Evolutionary conservation across 176 grass and related monocot species (phyloP).

Genomic region (Phoenix dactylifera): DNA sequence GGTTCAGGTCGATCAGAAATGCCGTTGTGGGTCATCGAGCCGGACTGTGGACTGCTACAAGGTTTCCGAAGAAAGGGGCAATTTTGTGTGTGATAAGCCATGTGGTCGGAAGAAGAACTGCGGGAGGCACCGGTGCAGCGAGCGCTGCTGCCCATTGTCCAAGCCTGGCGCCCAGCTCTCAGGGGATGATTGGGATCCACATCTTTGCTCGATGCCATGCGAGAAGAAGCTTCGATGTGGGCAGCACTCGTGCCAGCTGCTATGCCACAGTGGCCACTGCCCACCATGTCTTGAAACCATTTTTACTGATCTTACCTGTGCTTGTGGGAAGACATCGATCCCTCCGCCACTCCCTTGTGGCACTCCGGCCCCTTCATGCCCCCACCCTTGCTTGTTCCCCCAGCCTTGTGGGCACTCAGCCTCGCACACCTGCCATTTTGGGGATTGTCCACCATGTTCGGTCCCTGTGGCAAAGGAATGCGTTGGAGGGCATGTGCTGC

Average conservation of each 20-base stretch:
- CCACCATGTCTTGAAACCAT: constrained; percentile 75
- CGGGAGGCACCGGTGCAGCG: constrained; percentile 82
- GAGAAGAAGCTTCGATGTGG: constrained; percentile 87
- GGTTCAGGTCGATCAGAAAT: constrained; percentile 68
- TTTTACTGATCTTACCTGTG: constrained; percentile 77
- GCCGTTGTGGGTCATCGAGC: constrained; percentile 58
- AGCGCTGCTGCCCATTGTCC: constrained; percentile 66
- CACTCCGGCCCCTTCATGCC: constrained; percentile 70
- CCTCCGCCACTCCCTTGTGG: constrained; percentile 65
- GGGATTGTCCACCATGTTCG: constrained; percentile 66
- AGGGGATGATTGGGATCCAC: constrained; percentile 47
- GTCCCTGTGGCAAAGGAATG: constrained; percentile 69
- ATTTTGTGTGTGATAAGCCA: constrained; percentile 57
- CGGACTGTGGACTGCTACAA: constrained; percentile 69
- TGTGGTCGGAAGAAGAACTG: constrained; percentile 92
- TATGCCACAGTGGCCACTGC: constrained; percentile 88
- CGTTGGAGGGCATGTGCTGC: constrained; percentile 70
- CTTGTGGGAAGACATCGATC: constrained; percentile 81
- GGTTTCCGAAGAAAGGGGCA: constrained; percentile 25
- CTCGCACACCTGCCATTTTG: constrained; percentile 81
- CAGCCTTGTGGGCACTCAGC: constrained; percentile 68
- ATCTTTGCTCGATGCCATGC: constrained; percentile 72
- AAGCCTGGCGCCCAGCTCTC: constrained; percentile 24
- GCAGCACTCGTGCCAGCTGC: constrained; percentile 62
- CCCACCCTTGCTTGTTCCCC: constrained; percentile 50